Conservation (phyloP, 2,329 filamentous ascomycete genomes). For the Biscogniauxia mediterranea region DNA sequence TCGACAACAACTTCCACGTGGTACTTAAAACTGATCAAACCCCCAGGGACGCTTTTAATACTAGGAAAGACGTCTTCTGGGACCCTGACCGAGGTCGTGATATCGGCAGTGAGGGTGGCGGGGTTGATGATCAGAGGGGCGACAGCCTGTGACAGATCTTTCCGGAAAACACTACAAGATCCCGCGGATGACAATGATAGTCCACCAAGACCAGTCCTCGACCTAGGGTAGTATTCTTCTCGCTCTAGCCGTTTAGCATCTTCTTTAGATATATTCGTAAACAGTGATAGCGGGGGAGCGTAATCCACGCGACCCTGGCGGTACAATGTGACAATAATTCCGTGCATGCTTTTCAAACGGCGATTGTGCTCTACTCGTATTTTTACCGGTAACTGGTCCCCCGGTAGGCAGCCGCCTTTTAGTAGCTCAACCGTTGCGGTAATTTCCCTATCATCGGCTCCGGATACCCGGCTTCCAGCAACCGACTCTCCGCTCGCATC, state of each 20-base stretch:
- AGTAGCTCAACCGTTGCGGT: slow-evolving; percentile 81
- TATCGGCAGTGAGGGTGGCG: slow-evolving; percentile 69
- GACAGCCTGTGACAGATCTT: slow-evolving; percentile 87
- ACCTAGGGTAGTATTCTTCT: slow-evolving; percentile 84
- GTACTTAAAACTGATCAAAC: slow-evolving; percentile 95
- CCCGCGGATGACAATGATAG: slow-evolving; percentile 83
- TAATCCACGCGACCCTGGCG: slow-evolving; percentile 89
- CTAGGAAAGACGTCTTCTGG: slow-evolving; percentile 92
- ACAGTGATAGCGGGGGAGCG: slow-evolving; percentile 52
- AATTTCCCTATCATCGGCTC: slow-evolving; percentile 71
- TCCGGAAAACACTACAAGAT: slow-evolving; percentile 89
- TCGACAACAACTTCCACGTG: slow-evolving; percentile 92
- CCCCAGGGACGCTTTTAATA: slow-evolving; percentile 82
- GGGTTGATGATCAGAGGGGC: slow-evolving; percentile 88
- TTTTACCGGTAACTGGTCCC: slow-evolving; percentile 77
- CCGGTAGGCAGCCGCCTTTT: slow-evolving; percentile 80
- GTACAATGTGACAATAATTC: slow-evolving; percentile 89
- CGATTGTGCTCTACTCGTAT: slow-evolving; percentile 87
- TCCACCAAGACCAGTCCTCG: slow-evolving; percentile 80
- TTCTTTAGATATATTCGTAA: slow-evolving; percentile 57
- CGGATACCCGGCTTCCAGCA: slow-evolving; percentile 49
- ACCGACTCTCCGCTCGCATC: slow-evolving; percentile 47
- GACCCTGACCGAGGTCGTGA: slow-evolving; percentile 80
- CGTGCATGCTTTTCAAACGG: slow-evolving; percentile 83
- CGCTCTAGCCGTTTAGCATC: slow-evolving; percentile 68